Percentiles rank a stretch among this genome's conserved stretches.
phyloP scores from a whole-genome alignment of 2,329 filamentous ascomycete species.

The Clarireedia hainanense region DNA sequence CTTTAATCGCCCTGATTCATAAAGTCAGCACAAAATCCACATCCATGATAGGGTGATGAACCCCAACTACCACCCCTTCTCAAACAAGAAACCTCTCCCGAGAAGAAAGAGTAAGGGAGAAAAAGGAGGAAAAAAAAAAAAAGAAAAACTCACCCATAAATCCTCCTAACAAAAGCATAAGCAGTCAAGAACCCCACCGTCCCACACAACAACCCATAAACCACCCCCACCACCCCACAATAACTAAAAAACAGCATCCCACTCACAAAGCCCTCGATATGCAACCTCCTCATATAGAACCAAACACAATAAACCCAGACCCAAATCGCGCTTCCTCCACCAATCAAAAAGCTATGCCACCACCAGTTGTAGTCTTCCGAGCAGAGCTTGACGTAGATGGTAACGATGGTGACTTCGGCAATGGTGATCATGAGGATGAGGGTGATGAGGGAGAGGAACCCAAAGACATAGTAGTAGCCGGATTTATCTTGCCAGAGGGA shows the following conservation, averaged over 20 bases:
- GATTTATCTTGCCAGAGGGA: conserved; percentile 86
- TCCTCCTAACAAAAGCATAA: conserved; percentile 75
- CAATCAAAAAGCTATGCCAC: conserved; percentile 82
- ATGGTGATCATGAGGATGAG: conserved; percentile 68
- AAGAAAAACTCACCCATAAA: conserved; percentile 54
- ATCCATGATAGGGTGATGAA: background rate
- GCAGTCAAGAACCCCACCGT: conserved; percentile 79
- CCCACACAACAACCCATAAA: conserved; percentile 74
- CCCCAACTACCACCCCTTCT: background rate
- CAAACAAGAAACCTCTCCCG: too few species aligned
- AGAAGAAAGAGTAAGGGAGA: too few species aligned
- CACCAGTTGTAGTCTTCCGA: conserved; percentile 86
- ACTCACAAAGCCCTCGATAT: conserved; percentile 73
- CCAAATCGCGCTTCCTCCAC: conserved; percentile 70
- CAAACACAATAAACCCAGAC: conserved; percentile 76
- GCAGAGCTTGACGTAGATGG: conserved; percentile 75
- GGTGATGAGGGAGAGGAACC: conserved; percentile 69
- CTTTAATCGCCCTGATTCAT: conserved; percentile 1
- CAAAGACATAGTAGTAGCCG: conserved; percentile 88
- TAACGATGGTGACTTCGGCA: conserved; percentile 75
- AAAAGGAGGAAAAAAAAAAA: conserved; percentile 27
- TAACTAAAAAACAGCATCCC: conserved; percentile 80
- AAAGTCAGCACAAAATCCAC: too few species aligned
- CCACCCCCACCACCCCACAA: conserved; percentile 70
- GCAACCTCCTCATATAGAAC: conserved; percentile 75